Evolutionary conservation across 2,329 filamentous ascomycete species (phyloP).

Genomic region (Fusarium armeniacum): DNA sequence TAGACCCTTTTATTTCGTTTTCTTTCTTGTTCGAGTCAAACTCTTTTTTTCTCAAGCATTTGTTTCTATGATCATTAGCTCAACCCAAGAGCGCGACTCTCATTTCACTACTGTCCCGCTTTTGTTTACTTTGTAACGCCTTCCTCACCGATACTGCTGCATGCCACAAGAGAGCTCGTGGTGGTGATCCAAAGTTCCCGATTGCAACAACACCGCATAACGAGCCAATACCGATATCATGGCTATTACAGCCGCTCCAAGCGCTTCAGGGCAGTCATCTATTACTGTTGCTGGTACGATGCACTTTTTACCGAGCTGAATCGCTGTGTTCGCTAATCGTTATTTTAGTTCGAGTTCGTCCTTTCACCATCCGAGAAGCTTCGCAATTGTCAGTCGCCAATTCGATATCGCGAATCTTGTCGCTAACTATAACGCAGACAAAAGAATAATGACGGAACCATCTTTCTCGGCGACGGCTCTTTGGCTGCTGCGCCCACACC

Average conservation of each 20-base stretch:
- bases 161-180: slow-evolving; percentile 16
- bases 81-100: slow-evolving; percentile 34
- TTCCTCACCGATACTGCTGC: slow-evolving; percentile 4
- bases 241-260: slow-evolving; percentile 45
- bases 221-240: slow-evolving; percentile 28
- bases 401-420: neutral
- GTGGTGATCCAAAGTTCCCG: slow-evolving; percentile 8
- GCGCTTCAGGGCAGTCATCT: slow-evolving; percentile 61
- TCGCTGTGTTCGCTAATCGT: slow-evolving; percentile 48
- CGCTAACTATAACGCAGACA: slow-evolving; percentile 59
- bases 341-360: slow-evolving; percentile 73
- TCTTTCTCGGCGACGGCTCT: slow-evolving; percentile 97
- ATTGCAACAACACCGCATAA: neutral
- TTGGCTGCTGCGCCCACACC: slow-evolving; percentile 88
- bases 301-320: neutral
- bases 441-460: slow-evolving; percentile 82
- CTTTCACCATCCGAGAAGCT: slow-evolving; percentile 90
- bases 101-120: slow-evolving; percentile 31
- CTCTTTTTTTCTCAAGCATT: slow-evolving; percentile 34
- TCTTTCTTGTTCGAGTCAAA: slow-evolving; percentile 23
- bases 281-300: slow-evolving; percentile 70
- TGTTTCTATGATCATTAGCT: slow-evolving; percentile 41
- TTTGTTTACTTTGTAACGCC: slow-evolving; percentile 43
- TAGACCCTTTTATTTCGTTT: slow-evolving; percentile 5
- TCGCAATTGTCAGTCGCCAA: slow-evolving; percentile 78